Evolutionary conservation across 1,284 basidiomycete genomes (phyloP).

Genomic region (Ceratobasidium papillatum): DNA sequence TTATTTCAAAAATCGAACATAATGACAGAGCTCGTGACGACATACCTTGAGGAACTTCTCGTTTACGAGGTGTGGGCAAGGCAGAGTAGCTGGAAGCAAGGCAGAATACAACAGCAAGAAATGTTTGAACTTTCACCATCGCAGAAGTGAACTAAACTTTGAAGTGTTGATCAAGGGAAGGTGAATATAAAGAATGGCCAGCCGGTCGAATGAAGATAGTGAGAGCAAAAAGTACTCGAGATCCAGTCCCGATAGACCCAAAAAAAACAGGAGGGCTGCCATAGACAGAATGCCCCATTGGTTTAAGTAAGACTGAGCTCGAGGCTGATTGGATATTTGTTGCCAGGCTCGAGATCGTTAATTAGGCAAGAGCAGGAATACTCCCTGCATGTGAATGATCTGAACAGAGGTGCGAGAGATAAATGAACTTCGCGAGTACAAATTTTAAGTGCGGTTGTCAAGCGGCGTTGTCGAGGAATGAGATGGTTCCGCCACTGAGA

Average conservation of each 20-base stretch:
- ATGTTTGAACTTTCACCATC: slow-evolving; percentile 16
- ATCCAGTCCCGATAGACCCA: slow-evolving; percentile 62
- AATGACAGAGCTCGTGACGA: slow-evolving; percentile 11
- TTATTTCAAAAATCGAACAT: neutral
- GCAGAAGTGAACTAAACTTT: neutral
- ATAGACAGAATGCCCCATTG: neutral
- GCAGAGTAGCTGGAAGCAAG: slow-evolving; percentile 47
- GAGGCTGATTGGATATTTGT: neutral
- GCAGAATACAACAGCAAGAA: slow-evolving; percentile 49
- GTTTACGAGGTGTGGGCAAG: slow-evolving; percentile 52
- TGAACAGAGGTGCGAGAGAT: neutral
- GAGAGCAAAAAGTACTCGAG: slow-evolving; percentile 54
- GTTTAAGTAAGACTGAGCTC: neutral
- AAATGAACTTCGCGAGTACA: neutral
- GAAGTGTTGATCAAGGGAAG: slow-evolving; percentile 6
- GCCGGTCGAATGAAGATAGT: slow-evolving; percentile 47
- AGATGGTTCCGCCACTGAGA: too few species aligned
- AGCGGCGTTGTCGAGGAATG: neutral
- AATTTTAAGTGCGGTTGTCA: neutral
- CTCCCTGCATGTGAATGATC: too few species aligned
- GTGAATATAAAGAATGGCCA: slow-evolving; percentile 3
- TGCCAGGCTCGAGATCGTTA: neutral
- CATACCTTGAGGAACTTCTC: slow-evolving; percentile 73
- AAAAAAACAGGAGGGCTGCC: slow-evolving; percentile 48
- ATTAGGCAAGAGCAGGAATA: neutral